These are phyloP conservation scores for Wickerhamomyces mucosus DNA, from an alignment of 805 yeast species.

Conservation along the genomic window DNA sequence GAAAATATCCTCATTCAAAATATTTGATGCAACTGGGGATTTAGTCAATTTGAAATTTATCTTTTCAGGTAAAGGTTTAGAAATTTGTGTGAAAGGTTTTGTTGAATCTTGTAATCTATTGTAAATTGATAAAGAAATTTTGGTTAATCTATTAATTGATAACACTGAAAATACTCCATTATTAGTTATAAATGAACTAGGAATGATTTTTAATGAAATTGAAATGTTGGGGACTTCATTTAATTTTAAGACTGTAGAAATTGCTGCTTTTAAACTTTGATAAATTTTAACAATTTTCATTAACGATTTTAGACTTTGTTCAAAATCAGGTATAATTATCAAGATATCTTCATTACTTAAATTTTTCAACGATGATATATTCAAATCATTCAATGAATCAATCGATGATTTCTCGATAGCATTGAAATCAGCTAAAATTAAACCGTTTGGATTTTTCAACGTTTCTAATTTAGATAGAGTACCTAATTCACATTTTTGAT, in stretches of 20 bases:
- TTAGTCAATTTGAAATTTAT: conserved; percentile 35
- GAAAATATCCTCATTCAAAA: conserved; percentile 60
- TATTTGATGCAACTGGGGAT: conserved; percentile 21
- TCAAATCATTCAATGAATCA: conserved; percentile 1
- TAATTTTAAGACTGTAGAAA: conserved; percentile 14
- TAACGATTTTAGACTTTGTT: conserved; percentile 28
- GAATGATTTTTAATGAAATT: conserved; percentile 27
- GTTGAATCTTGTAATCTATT: conserved; percentile 40
- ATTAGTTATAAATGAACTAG: conserved; percentile 30
- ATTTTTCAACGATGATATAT: conserved; percentile 2
- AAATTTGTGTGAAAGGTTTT: conserved; percentile 27
- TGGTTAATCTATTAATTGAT: conserved; percentile 28
- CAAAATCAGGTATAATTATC: conserved; percentile 11
- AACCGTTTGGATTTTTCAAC: conserved; percentile 21
- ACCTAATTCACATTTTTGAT: conserved; percentile 42
- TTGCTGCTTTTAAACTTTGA: conserved; percentile 33
- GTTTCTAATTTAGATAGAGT: conserved; percentile 19
- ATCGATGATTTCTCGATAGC: conserved; percentile 1
- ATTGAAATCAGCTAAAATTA: conserved; percentile 4
- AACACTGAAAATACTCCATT: conserved; percentile 23
- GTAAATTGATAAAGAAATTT: conserved; percentile 45
- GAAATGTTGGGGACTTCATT: conserved; percentile 2
- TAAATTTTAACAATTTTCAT: conserved; percentile 38
- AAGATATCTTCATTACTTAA: conserved; percentile 10
- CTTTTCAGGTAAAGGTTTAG: conserved; percentile 32